phyloP scores from a whole-genome alignment of 805 yeast genomes.

The Lipomyces anomalus region DNA sequence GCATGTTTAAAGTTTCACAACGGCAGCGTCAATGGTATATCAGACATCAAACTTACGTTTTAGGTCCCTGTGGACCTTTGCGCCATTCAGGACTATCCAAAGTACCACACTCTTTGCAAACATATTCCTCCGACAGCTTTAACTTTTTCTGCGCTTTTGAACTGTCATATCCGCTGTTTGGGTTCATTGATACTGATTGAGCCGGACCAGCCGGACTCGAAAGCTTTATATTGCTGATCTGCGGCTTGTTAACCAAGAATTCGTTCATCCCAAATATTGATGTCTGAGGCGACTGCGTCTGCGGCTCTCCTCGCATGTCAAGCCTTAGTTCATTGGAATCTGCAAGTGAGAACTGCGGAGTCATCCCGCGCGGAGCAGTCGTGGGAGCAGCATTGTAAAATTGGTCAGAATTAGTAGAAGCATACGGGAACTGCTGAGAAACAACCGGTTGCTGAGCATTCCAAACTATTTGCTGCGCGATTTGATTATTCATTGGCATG shows the following conservation, averaged over 20 bases:
- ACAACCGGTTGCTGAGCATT: not conserved
- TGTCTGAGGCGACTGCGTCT: not conserved
- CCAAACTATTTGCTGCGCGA: not conserved
- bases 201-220: not conserved
- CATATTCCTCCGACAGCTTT: constrained; percentile 21
- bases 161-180: not conserved
- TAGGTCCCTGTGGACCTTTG: constrained; percentile 76
- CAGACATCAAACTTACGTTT: too few relatives aligned
- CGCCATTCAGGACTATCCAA: constrained; percentile 89
- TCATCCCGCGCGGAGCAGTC: too few relatives aligned
- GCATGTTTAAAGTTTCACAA: too few relatives aligned
- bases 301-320: not conserved
- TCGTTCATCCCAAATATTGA: not conserved
- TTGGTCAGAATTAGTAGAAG: not conserved
- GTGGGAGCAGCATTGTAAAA: not conserved
- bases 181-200: too few relatives aligned
- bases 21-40: too few relatives aligned
- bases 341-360: too few relatives aligned
- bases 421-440: not conserved
- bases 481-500: not conserved
- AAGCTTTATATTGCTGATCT: not conserved
- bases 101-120: constrained; percentile 67
- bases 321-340: not conserved
- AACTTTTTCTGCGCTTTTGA: constrained; percentile 6
- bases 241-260: not conserved